A percentile compares a stretch with the other conserved stretches of the same genome.
Evolutionary conservation across 2,329 filamentous ascomycete species (phyloP).

Genomic region (Zalaria sp.): DNA sequence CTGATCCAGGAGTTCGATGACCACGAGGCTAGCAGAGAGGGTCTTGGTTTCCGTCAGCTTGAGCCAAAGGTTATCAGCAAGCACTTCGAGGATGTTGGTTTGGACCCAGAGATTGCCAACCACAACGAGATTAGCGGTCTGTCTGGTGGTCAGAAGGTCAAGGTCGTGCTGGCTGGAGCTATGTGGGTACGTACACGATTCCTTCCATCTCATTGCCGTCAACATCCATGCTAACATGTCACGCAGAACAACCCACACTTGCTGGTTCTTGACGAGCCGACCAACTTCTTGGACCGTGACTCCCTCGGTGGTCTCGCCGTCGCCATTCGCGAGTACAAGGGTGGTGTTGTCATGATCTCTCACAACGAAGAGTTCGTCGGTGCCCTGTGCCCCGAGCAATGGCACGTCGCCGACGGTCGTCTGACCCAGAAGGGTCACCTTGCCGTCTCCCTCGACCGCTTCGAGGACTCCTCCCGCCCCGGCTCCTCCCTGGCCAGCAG

Average conservation of each 20-base stretch:
- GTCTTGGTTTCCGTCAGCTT: constrained; percentile 87
- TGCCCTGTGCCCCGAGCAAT: constrained; percentile 88
- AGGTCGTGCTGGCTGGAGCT: constrained; percentile 83
- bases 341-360: constrained; percentile 97
- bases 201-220: constrained; percentile 32
- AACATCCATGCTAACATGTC: constrained; percentile 40
- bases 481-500: constrained; percentile 44
- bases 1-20: constrained; percentile 96
- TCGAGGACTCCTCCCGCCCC: constrained; percentile 64
- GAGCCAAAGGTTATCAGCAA: constrained; percentile 90
- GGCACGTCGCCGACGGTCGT: constrained; percentile 80
- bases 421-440: constrained; percentile 72
- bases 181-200: constrained; percentile 11
- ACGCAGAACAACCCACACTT: constrained; percentile 77
- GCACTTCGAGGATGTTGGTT: constrained; percentile 93
- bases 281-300: constrained; percentile 98
- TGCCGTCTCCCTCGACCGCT: constrained; percentile 63
- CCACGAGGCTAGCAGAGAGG: constrained; percentile 95
- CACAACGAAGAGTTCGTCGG: constrained; percentile 99
- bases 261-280: constrained; percentile 93
- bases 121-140: constrained; percentile 96
- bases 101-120: constrained; percentile 96
- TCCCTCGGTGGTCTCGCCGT: constrained; percentile 94
- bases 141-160: constrained; percentile 96
- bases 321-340: constrained; percentile 94